Evolutionary conservation across 306 rosid species (phyloP).

Genomic region (Comarum palustre): DNA sequence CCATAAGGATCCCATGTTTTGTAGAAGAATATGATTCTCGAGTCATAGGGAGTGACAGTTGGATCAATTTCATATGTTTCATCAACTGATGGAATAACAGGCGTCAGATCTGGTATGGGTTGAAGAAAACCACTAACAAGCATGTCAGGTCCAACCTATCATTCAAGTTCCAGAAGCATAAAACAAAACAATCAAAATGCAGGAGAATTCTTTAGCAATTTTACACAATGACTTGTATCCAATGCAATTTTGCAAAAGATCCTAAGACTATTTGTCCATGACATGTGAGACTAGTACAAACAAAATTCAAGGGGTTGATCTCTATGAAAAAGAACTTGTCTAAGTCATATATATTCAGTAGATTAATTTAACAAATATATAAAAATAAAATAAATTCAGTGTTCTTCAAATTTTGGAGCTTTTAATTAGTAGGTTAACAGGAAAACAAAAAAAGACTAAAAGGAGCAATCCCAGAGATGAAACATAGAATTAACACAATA

Average conservation of each 20-base stretch:
- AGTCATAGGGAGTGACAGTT: constrained; percentile 64
- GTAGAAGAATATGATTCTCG: constrained; percentile 72
- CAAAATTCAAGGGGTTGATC: neutral
- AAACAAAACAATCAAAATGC: constrained; percentile 1
- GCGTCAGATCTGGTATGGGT: constrained; percentile 69
- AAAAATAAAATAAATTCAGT: no score
- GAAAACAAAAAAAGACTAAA: neutral
- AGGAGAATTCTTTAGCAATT: neutral
- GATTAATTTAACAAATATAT: neutral
- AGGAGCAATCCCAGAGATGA: neutral
- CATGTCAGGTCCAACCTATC: constrained; percentile 90
- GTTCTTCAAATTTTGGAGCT: no score
- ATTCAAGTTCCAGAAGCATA: constrained; percentile 25
- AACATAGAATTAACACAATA: neutral
- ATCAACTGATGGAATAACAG: constrained; percentile 71
- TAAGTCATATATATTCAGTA: neutral
- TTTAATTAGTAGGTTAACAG: neutral
- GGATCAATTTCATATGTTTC: constrained; percentile 84
- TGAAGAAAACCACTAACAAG: constrained; percentile 85
- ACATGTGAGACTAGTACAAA: neutral
- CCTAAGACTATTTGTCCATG: constrained; percentile 3
- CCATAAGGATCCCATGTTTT: constrained; percentile 94
- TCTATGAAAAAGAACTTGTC: neutral
- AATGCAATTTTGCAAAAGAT: neutral
- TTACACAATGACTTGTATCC: neutral